Percentiles rank a stretch among this genome's conserved stretches.
Conservation (phyloP, 1,284 basidiomycete species). For the Ceratobasidium sp. region DNA sequence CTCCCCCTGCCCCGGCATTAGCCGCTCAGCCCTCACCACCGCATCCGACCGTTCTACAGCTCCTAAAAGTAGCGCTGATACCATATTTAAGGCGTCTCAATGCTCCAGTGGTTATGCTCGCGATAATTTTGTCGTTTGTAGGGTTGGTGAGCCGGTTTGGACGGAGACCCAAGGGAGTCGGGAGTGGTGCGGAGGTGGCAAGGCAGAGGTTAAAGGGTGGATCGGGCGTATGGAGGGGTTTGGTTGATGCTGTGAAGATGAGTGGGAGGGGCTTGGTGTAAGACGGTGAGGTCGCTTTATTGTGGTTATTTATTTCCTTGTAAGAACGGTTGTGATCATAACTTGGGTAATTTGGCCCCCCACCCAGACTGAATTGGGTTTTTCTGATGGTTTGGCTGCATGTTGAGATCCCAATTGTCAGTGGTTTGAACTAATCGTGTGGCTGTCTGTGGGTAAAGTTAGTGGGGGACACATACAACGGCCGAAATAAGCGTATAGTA, state of each 20-base stretch:
- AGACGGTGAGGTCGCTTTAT: not conserved
- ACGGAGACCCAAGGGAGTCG: slow-evolving; percentile 18
- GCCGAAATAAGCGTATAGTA: too few relatives aligned
- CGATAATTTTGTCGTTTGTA: slow-evolving; percentile 21
- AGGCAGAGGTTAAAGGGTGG: slow-evolving; percentile 15
- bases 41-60: slow-evolving; percentile 24
- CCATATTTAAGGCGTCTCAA: slow-evolving; percentile 34
- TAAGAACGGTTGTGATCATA: not conserved
- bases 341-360: not conserved
- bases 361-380: too few relatives aligned
- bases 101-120: slow-evolving; percentile 29
- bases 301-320: not conserved
- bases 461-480: too few relatives aligned
- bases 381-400: too few relatives aligned
- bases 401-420: too few relatives aligned
- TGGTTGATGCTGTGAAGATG: slow-evolving; percentile 36
- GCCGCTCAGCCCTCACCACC: slow-evolving; percentile 13
- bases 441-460: too few relatives aligned
- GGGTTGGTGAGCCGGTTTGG: slow-evolving; percentile 27
- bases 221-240: slow-evolving; percentile 18
- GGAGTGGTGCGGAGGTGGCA: slow-evolving; percentile 33
- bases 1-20: slow-evolving; percentile 15
- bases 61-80: slow-evolving; percentile 24
- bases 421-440: too few relatives aligned
- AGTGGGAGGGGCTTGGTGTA: slow-evolving; percentile 32